A percentile compares a stretch with the other conserved stretches of the same genome.
Conservation (phyloP, 1,139 yeast species). For the Saccharomyces hybrid region DNA sequence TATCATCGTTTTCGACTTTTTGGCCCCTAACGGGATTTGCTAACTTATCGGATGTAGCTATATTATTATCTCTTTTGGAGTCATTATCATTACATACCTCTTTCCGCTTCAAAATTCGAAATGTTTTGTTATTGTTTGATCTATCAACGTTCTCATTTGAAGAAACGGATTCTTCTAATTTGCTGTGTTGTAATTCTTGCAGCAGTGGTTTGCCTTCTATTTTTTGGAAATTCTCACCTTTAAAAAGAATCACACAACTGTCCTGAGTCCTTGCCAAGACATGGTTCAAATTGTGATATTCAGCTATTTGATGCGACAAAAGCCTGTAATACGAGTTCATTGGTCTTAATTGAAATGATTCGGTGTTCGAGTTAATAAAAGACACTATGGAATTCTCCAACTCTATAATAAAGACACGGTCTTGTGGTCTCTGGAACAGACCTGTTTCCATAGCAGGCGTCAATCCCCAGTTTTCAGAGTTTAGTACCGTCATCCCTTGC, state of each 20-base stretch:
- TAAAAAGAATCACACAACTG: constrained; percentile 37
- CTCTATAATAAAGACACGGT: constrained; percentile 45
- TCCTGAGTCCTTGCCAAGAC: constrained; percentile 40
- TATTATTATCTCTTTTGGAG: neutral
- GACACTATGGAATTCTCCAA: constrained; percentile 43
- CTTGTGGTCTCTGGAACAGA: constrained; percentile 39
- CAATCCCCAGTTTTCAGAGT: constrained; percentile 13
- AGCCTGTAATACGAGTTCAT: constrained; percentile 61
- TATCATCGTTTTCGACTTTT: neutral
- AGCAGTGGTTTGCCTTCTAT: constrained; percentile 11
- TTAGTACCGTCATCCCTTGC: neutral
- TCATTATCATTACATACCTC: neutral
- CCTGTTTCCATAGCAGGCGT: constrained; percentile 36
- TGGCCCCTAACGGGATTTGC: neutral
- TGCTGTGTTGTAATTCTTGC: constrained; percentile 14
- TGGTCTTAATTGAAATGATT: constrained; percentile 42
- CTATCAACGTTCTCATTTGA: neutral
- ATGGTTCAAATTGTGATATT: constrained; percentile 54
- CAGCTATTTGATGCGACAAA: constrained; percentile 61
- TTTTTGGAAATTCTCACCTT: constrained; percentile 25
- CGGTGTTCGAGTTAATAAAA: constrained; percentile 33
- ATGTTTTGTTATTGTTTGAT: neutral
- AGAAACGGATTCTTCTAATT: neutral
- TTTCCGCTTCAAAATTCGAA: neutral
- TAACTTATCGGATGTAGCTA: neutral